Percentiles rank a stretch among this genome's conserved stretches.
Conservation (phyloP, 2,329 filamentous ascomycete genomes). For the Trichoderma aggressivum region DNA sequence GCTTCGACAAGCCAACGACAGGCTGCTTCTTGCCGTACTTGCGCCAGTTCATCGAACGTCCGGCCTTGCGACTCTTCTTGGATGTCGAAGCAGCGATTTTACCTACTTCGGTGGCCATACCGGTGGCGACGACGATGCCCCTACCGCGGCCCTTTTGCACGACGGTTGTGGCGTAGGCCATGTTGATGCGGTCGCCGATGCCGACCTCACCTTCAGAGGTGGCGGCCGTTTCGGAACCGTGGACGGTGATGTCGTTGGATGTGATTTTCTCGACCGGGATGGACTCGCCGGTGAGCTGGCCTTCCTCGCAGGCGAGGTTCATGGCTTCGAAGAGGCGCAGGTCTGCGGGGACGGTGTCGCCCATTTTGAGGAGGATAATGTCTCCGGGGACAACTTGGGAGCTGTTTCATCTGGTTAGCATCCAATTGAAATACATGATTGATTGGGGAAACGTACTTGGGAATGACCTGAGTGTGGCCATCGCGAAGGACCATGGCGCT, state of each 20-base stretch:
- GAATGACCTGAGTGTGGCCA: slow-evolving; percentile 54
- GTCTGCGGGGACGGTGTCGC: slow-evolving; percentile 73
- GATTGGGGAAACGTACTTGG: slow-evolving; percentile 45
- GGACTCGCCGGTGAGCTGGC: slow-evolving; percentile 73
- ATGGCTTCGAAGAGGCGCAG: slow-evolving; percentile 67
- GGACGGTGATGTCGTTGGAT: slow-evolving; percentile 45
- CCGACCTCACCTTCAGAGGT: slow-evolving; percentile 51
- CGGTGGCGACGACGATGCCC: slow-evolving; percentile 69
- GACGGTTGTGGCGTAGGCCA: slow-evolving; percentile 70
- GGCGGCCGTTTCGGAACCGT: slow-evolving; percentile 45
- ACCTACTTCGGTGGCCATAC: slow-evolving; percentile 69
- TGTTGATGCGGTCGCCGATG: slow-evolving; percentile 70
- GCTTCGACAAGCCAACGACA: slow-evolving; percentile 45
- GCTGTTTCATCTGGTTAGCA: slow-evolving; percentile 33
- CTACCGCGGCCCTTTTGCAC: slow-evolving; percentile 70
- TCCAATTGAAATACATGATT: neutral
- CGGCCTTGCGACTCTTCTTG: slow-evolving; percentile 54
- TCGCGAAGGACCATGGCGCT: slow-evolving; percentile 60
- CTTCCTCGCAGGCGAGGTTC: slow-evolving; percentile 78
- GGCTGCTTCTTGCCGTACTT: slow-evolving; percentile 52
- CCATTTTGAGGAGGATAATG: slow-evolving; percentile 63
- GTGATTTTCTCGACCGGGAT: slow-evolving; percentile 66
- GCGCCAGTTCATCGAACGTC: slow-evolving; percentile 50
- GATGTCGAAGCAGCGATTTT: slow-evolving; percentile 59
- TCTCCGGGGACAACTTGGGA: slow-evolving; percentile 69